Base-by-base conservation (phyloP, 2,329 filamentous ascomycete species). In the Fragosphaeria purpurea region DNA sequence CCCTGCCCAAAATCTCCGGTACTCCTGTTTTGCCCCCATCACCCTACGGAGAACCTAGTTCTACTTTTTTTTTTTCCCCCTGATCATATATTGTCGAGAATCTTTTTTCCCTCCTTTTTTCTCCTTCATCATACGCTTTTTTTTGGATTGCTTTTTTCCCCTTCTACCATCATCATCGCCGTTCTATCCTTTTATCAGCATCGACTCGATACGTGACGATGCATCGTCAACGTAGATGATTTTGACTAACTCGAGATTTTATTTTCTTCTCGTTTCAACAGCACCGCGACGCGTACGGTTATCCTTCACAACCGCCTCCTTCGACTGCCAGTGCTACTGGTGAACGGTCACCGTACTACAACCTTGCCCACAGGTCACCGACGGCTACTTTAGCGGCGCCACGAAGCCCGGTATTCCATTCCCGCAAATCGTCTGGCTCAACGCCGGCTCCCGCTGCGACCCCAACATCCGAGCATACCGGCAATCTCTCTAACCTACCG, bases 281-380 rank as follows among this genome's bases (percentile, higher is more conserved):
- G 74, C 63, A 66, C 61, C 75, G 70, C 62, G 76, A 79, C 57
- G 62, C 70, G 35, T 78, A 77, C 65, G 64, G 62, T 50, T 75
- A 77, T 62, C 61, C 70, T 35, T 56, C 70, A 41, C 60, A 65
- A 56, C 56, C 63, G 46, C 22, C 22, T 2, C 22, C 22, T 22
- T 22, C 22, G 22, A 58, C 65, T 30, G 60, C 63, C 55, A 73
- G 77, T 52, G 65, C 63, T 50, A 61, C 72, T 7, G n/a, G 9
- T 5, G 44, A 52, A 9, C 50, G 30, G 6, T 44, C 39, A 42
- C 67, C 72, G 44, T 79, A 77, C 57, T 73, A 73, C 62, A 74
- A 72, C 67, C 66, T 67, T 54, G 63, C 62, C 58, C 74, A 75
- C 62, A 69, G 69, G 47, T 77, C 76, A 44, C 73, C 76, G 38